These are phyloP conservation scores for Juncus effusus DNA, from an alignment of 176 grass and related monocot species.

Conservation along the genomic window DNA sequence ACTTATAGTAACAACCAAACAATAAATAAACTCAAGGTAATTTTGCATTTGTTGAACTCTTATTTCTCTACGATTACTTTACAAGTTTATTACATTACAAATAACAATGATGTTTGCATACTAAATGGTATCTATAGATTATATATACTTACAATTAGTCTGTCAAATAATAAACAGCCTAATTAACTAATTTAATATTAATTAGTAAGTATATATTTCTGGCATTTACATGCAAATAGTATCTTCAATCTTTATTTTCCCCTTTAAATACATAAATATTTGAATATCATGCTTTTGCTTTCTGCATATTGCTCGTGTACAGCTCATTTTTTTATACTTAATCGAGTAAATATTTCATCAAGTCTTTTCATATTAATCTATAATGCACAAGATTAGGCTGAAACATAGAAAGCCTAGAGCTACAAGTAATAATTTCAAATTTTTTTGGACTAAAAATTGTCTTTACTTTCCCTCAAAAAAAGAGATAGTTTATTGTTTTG, in stretches of 20 bases:
- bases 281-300: neutral
- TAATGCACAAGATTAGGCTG: neutral
- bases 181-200: neutral
- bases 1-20: too few relatives aligned
- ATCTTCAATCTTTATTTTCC: neutral
- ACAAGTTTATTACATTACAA: too few relatives aligned
- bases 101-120: too few relatives aligned
- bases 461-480: too few relatives aligned
- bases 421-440: conserved; percentile 8
- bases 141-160: neutral
- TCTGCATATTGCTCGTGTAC: neutral
- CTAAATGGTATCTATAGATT: neutral
- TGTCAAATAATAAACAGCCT: neutral
- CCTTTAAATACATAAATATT: neutral
- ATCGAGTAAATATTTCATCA: neutral
- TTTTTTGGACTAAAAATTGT: too few relatives aligned
- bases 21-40: too few relatives aligned
- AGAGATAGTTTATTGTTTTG: too few relatives aligned
- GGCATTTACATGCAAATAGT: neutral
- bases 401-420: neutral
- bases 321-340: neutral
- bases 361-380: too few relatives aligned
- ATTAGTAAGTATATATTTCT: conserved; percentile 8
- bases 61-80: too few relatives aligned
- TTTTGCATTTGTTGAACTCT: too few relatives aligned